A percentile compares a stretch with the other conserved stretches of the same genome.
Conservation (phyloP, 495 filamentous ascomycete species). For the Rostrohypoxylon terebratum region DNA sequence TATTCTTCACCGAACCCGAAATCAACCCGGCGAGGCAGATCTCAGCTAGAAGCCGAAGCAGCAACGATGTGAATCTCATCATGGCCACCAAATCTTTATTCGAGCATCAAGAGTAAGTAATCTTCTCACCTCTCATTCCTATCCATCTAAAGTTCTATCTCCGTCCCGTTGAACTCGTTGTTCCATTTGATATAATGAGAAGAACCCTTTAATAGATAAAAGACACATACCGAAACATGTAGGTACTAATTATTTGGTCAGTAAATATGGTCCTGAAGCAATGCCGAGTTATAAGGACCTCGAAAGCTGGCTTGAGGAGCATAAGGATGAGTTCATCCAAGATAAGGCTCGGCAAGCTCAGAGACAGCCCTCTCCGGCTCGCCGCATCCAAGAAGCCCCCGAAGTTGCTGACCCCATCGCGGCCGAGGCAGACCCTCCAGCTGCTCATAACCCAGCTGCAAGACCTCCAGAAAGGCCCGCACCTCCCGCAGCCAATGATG, state of each 20-base stretch:
- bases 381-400: not conserved
- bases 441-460: not conserved
- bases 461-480: not conserved
- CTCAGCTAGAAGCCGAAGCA: slow-evolving; percentile 16
- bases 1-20: slow-evolving; percentile 24
- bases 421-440: not conserved
- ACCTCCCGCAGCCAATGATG: not conserved
- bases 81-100: slow-evolving; percentile 24
- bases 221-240: not conserved
- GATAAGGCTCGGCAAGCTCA: not conserved
- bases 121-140: not conserved
- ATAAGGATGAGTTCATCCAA: slow-evolving; percentile 31
- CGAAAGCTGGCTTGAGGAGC: slow-evolving; percentile 22
- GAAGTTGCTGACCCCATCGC: not conserved
- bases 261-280: slow-evolving; percentile 28
- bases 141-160: not conserved
- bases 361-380: not conserved
- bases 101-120: slow-evolving; percentile 33
- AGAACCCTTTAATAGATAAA: not conserved
- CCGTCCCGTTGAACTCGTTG: not conserved
- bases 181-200: too few relatives aligned
- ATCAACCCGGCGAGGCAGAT: not conserved
- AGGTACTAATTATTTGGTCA: slow-evolving; percentile 19
- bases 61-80: slow-evolving; percentile 17
- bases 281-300: slow-evolving; percentile 21